Evolutionary conservation across 768 basidiomycete species (phyloP).

Genomic region (Mrakia frigida): DNA sequence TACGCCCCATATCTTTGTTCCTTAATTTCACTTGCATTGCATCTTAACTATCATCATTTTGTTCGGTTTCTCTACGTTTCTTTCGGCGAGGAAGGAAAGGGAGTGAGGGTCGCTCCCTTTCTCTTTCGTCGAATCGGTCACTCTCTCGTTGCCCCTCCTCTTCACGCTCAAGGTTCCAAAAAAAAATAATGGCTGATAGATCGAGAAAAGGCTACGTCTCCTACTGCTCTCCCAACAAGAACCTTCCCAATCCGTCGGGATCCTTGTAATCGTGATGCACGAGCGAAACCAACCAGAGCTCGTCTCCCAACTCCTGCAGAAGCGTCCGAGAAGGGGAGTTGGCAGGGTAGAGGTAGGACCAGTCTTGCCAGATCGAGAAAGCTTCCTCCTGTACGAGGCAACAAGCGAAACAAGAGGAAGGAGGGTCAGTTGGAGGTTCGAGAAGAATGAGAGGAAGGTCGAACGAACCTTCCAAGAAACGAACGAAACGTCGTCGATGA

Average conservation of each 20-base stretch:
- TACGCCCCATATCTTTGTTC: too few species aligned
- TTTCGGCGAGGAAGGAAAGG: too few species aligned
- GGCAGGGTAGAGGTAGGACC: constrained; percentile 81
- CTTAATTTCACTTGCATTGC: too few species aligned
- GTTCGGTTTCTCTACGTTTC: too few species aligned
- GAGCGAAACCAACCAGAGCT: constrained; percentile 84
- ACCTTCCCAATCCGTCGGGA: constrained; percentile 71
- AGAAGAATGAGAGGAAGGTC: background rate
- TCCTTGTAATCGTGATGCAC: constrained; percentile 91
- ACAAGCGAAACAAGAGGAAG: constrained; percentile 20
- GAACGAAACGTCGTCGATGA: constrained; percentile 93
- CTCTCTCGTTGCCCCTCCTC: too few species aligned
- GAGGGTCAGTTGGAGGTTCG: background rate
- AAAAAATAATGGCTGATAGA: too few species aligned
- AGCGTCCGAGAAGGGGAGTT: constrained; percentile 64
- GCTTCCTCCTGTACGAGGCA: constrained; percentile 74
- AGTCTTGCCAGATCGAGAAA: constrained; percentile 91
- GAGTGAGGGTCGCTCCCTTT: too few species aligned
- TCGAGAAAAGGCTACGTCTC: too few species aligned
- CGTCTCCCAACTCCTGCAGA: constrained; percentile 64
- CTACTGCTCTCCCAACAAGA: constrained; percentile 54
- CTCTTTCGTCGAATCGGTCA: too few species aligned
- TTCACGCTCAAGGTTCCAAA: too few species aligned
- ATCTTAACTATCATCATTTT: too few species aligned
- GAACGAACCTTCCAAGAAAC: constrained; percentile 86